These are phyloP conservation scores for Reticulascus tulasneorum DNA, from an alignment of 2,329 filamentous ascomycete genomes.

Conservation along the genomic window DNA sequence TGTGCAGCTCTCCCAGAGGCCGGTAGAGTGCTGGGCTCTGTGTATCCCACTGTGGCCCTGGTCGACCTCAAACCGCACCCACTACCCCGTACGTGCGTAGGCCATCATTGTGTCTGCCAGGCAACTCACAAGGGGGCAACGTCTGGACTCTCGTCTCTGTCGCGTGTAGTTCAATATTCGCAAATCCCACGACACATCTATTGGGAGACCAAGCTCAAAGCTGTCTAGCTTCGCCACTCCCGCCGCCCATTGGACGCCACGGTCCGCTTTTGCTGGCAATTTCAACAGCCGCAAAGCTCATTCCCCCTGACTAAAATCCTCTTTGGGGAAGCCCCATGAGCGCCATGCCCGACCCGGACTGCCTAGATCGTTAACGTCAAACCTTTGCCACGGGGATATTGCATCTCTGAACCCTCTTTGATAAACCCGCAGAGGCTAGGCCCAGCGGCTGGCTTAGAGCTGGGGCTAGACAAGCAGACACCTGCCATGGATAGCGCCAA, in stretches of 20 bases:
- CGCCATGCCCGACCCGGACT: too few relatives aligned
- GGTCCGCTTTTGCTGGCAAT: not conserved
- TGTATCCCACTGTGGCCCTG: not conserved
- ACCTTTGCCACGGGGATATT: too few relatives aligned
- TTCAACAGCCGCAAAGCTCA: conserved; percentile 1
- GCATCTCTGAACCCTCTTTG: too few relatives aligned
- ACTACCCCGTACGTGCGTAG: not conserved
- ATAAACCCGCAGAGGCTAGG: not conserved
- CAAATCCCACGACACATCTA: not conserved
- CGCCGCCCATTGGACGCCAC: not conserved
- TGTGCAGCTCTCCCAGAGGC: too few relatives aligned
- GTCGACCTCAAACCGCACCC: not conserved
- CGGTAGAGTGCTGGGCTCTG: not conserved
- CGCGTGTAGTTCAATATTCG: not conserved
- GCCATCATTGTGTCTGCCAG: not conserved
- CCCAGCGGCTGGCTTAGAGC: not conserved
- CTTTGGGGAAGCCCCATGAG: too few relatives aligned
- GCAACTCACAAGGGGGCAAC: not conserved
- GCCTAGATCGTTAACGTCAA: too few relatives aligned
- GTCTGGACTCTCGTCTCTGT: not conserved
- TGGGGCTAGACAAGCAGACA: not conserved
- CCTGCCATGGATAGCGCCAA: not conserved
- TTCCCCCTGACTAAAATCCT: conserved; percentile 2
- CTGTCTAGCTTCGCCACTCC: not conserved
- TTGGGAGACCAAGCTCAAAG: not conserved